Percentiles rank a stretch among this genome's conserved stretches.
Conservation (phyloP, 805 yeast genomes). For the Yamadazyma endophytica region DNA sequence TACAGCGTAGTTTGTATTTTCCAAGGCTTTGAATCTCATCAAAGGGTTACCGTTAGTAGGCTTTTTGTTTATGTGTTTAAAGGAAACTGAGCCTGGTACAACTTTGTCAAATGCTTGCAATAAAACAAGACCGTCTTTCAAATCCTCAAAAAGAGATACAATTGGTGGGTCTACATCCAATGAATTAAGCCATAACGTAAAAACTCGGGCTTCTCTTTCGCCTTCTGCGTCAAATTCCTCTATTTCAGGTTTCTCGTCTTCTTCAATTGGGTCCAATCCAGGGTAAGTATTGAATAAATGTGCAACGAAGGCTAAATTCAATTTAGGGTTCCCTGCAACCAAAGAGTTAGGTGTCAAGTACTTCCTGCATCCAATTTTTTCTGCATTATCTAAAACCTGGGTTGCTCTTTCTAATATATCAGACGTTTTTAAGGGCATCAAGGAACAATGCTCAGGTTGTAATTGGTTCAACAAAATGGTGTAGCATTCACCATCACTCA, state of each 20-base stretch:
- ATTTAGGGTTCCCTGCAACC: constrained; percentile 94
- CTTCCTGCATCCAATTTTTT: constrained; percentile 86
- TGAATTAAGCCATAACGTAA: constrained; percentile 95
- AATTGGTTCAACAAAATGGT: constrained; percentile 86
- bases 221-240: constrained; percentile 99
- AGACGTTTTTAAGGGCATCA: constrained; percentile 71
- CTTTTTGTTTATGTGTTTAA: constrained; percentile 75
- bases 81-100: constrained; percentile 84
- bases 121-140: constrained; percentile 86
- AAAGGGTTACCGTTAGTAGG: constrained; percentile 74
- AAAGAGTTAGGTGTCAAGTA: constrained; percentile 90
- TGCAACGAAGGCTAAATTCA: constrained; percentile 96
- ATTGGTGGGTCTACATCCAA: constrained; percentile 95
- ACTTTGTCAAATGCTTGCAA: constrained; percentile 95
- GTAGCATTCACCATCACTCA: constrained; percentile 92
- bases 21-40: constrained; percentile 90
- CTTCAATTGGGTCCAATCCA: constrained; percentile 93
- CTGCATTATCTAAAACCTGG: constrained; percentile 81
- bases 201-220: constrained; percentile 98
- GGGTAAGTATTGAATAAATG: constrained; percentile 95
- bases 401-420: constrained; percentile 84
- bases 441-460: constrained; percentile 78
- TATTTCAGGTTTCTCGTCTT: constrained; percentile 84
- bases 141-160: constrained; percentile 85
- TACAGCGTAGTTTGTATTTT: constrained; percentile 97